Evolutionary conservation across 306 rosid species (phyloP), one percentile per base, ranked within the genome.

Genomic region (Lathyrus oleraceus): DNA sequence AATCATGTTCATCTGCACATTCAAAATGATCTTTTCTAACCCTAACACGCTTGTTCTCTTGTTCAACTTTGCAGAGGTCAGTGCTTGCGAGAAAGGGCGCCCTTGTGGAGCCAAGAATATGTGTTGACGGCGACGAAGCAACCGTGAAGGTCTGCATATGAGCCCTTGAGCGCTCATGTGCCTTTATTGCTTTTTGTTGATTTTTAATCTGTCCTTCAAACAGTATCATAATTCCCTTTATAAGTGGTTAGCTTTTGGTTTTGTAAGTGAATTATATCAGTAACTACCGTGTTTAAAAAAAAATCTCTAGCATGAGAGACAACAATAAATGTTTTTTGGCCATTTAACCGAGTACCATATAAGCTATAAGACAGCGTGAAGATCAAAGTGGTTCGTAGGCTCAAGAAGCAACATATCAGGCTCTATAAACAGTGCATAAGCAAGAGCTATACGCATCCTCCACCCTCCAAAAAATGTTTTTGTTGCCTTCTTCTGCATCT

Each of bases 341-440:
- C 99, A 94, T 78, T 89, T 94, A 85, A 83, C 87, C 76, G 91
- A 79, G 87, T 94, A 91, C 1, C 89, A 6, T 66, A 91, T 97
- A 81, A 94, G 86, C 99, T 97, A 94, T 60, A 94, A 84, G 78
- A 94, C 99, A 58, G 99, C 99, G 70, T 94, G 99, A 76, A 94
- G 99, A 91, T 94, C 99, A 73, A 94, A 96, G 91, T 94, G 99
- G 72, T 94, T 94, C 48, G 99, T 94, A 70, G 99, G 99, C 79
- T 94, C 99, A 62, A 94, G 99, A 76, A 94, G 88, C 78, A 94
- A 79, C 43, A 94, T 51, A 76, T 94, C 99, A 61, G 97, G 99
- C 84, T 94, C 97, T 73, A 94, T 74, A 77, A 94, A 94, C 70
- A 94, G 77, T 54, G 99, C 97, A 78, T 97, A 92, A 13, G 99